These are phyloP conservation scores for Royoungia palumana DNA, from an alignment of 768 basidiomycete genomes.

Conservation along the genomic window DNA sequence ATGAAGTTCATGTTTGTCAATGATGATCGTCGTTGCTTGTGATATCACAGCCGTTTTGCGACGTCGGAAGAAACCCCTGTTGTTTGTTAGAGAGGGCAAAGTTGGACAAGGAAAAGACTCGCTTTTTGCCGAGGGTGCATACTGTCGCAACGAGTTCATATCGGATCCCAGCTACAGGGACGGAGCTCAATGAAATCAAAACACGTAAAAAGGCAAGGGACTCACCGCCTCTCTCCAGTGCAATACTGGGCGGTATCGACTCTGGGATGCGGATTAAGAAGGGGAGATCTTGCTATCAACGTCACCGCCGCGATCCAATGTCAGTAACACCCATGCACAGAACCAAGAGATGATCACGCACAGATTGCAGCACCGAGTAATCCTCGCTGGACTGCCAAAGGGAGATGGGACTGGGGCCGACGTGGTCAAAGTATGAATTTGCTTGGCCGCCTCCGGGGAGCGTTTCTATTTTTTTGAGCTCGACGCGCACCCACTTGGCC, in stretches of 20 bases:
- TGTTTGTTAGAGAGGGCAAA: neutral
- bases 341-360: slow-evolving; percentile 32
- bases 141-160: slow-evolving; percentile 90
- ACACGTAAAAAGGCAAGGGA: neutral
- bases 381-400: slow-evolving; percentile 82
- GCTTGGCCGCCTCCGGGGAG: slow-evolving; percentile 65
- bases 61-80: slow-evolving; percentile 73
- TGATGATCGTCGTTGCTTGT: slow-evolving; percentile 68
- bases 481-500: slow-evolving; percentile 89
- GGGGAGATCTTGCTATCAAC: slow-evolving; percentile 73
- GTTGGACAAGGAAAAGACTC: slow-evolving; percentile 18
- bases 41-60: slow-evolving; percentile 68
- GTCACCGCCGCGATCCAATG: slow-evolving; percentile 1
- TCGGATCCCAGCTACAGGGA: slow-evolving; percentile 70
- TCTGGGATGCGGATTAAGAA: slow-evolving; percentile 92
- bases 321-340: slow-evolving; percentile 2
- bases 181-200: neutral
- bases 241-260: slow-evolving; percentile 82
- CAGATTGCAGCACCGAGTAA: slow-evolving; percentile 64
- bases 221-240: slow-evolving; percentile 72
- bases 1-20: slow-evolving; percentile 93
- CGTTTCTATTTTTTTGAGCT: slow-evolving; percentile 87
- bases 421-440: slow-evolving; percentile 75
- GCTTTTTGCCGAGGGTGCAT: slow-evolving; percentile 86
- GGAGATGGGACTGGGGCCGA: slow-evolving; percentile 77